Conservation (phyloP, 805 yeast genomes). For the Spencermartinsiella europaea region DNA sequence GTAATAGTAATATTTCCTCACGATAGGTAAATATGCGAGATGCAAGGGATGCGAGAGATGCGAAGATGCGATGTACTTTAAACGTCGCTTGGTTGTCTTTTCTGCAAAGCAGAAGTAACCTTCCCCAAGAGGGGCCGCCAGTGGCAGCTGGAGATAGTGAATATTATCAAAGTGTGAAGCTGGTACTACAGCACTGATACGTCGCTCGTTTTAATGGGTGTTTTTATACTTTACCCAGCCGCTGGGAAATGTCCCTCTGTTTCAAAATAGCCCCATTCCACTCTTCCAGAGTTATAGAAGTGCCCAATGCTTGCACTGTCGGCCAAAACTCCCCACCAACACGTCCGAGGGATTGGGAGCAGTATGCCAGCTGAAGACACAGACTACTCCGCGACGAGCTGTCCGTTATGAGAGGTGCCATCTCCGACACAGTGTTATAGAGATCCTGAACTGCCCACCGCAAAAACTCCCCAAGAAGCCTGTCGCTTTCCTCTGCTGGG, state of each 20-base stretch:
- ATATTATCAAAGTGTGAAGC: too few species aligned
- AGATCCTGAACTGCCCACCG: slow-evolving; percentile 25
- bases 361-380: slow-evolving; percentile 76
- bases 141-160: too few species aligned
- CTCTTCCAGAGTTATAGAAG: slow-evolving; percentile 30
- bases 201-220: not conserved
- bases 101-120: too few species aligned
- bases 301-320: slow-evolving; percentile 22
- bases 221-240: slow-evolving; percentile 8
- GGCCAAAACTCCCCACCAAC: slow-evolving; percentile 66
- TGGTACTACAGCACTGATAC: too few species aligned
- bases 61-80: too few species aligned
- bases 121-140: too few species aligned
- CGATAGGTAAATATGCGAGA: too few species aligned
- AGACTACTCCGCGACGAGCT: slow-evolving; percentile 47
- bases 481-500: slow-evolving; percentile 12
- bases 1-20: too few species aligned
- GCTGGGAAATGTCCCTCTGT: slow-evolving; percentile 34
- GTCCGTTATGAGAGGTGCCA: slow-evolving; percentile 29
- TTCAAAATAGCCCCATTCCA: slow-evolving; percentile 42
- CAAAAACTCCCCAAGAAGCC: slow-evolving; percentile 27
- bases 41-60: too few species aligned
- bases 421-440: slow-evolving; percentile 16
- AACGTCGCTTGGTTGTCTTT: too few species aligned
- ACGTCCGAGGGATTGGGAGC: slow-evolving; percentile 78